Conservation (phyloP, 495 filamentous ascomycete genomes). For the Hamigera avellanea region DNA sequence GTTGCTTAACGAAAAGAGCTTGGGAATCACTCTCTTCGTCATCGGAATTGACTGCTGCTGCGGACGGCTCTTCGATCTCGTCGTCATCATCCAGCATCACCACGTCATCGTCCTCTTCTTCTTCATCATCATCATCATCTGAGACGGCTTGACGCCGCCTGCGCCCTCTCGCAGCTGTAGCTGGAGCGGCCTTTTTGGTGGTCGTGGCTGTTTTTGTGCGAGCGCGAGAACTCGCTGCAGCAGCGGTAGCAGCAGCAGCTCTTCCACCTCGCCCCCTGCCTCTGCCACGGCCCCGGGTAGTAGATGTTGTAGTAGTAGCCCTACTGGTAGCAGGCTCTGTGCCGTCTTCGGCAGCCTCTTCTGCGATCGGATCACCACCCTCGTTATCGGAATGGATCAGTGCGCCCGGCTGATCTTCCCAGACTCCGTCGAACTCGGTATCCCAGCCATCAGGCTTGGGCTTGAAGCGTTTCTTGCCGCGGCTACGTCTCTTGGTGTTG, state of each 20-base stretch:
- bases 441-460: slow-evolving; percentile 76
- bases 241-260: slow-evolving; percentile 27
- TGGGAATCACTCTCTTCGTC: slow-evolving; percentile 31
- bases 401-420: slow-evolving; percentile 70
- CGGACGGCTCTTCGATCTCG: slow-evolving; percentile 40
- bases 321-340: slow-evolving; percentile 14
- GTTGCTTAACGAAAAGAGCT: slow-evolving; percentile 42
- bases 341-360: slow-evolving; percentile 36
- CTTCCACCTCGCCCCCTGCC: slow-evolving; percentile 39
- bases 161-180: slow-evolving; percentile 25
- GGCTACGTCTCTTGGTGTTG: slow-evolving; percentile 44
- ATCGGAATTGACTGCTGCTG: slow-evolving; percentile 19
- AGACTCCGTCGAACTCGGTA: slow-evolving; percentile 69
- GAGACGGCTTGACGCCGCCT: slow-evolving; percentile 36
- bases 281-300: slow-evolving; percentile 25
- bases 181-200: slow-evolving; percentile 24
- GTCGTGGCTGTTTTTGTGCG: slow-evolving; percentile 27
- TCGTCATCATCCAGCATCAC: slow-evolving; percentile 54
- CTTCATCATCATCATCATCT: no score
- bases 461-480: slow-evolving; percentile 54
- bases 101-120: slow-evolving; percentile 53
- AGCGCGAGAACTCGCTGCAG: slow-evolving; percentile 20
- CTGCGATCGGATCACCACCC: slow-evolving; percentile 31
- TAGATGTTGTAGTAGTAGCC: slow-evolving; percentile 18
- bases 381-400: slow-evolving; percentile 46